A percentile compares a stretch with the other conserved stretches of the same genome.
Evolutionary conservation across 768 basidiomycete species (phyloP).

Genomic region (Hericium rajendrae): DNA sequence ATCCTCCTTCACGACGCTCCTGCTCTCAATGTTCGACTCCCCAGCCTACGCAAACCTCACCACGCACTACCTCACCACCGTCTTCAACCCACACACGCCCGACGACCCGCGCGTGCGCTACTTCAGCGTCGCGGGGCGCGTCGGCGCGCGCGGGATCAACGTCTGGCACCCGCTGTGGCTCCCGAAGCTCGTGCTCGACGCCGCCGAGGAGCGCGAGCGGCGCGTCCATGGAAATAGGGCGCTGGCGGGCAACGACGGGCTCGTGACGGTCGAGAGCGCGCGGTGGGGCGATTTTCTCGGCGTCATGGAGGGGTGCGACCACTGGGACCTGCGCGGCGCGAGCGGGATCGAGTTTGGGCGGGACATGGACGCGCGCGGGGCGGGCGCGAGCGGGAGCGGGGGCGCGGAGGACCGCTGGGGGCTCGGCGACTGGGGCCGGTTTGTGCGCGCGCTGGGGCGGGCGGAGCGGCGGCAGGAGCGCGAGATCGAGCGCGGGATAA

Average conservation of each 20-base stretch:
- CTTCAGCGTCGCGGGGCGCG: conserved; percentile 73
- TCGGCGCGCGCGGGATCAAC: conserved; percentile 50
- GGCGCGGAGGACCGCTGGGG: conserved; percentile 37
- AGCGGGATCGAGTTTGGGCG: conserved; percentile 54
- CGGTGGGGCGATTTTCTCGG: conserved; percentile 97
- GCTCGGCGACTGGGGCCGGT: conserved; percentile 48
- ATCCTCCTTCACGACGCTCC: conserved; percentile 76
- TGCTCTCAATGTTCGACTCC: conserved; percentile 86
- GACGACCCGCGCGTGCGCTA: conserved; percentile 80
- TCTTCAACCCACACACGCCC: conserved; percentile 79
- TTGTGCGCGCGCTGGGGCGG: conserved; percentile 38
- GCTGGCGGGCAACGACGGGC: conserved; percentile 90
- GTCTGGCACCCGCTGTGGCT: conserved; percentile 97
- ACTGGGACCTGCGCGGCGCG: conserved; percentile 93
- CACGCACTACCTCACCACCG: conserved; percentile 64
- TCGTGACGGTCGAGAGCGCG: conserved; percentile 87
- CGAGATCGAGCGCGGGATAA: conserved; percentile 2
- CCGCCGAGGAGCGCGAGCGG: conserved; percentile 61
- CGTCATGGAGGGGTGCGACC: conserved; percentile 81
- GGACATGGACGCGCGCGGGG: not conserved
- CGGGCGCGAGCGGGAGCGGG: conserved; percentile 46
- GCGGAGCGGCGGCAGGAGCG: conserved; percentile 19
- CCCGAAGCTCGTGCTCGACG: conserved; percentile 89
- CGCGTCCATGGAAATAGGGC: too few relatives aligned
- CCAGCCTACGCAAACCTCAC: conserved; percentile 95